Evolutionary conservation across 306 rosid genomes (phyloP), one percentile per base, ranked within the genome.

Genomic region (Leucaena leucocephala): DNA sequence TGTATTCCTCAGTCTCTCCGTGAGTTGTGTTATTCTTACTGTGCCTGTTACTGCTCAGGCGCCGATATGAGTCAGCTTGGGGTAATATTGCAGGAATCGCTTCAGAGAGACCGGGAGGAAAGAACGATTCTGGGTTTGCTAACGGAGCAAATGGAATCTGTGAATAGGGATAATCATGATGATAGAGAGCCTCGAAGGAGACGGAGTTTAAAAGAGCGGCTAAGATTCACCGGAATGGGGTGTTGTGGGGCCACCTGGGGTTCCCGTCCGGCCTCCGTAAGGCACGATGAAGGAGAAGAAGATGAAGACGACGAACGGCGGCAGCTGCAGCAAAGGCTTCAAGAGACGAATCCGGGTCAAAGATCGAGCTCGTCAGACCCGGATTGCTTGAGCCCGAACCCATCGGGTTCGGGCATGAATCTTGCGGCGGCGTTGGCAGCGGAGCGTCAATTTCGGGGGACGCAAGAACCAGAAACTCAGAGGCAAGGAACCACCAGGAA

Each of bases 371-470:
- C 76, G 4, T 14, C 55, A 40, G 86, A 45, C 54, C 87, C 81
- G 50, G 76, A 65, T 0, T 91, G 93, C 3, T 11, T 74, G 10
- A 75, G 52, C 0, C 93, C 90, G 64, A 68, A 63, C 35, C 71
- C 78, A 5, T 22, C 83, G 17, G 68, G 80, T 2, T 59, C 97
- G 35, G 89, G 97, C 1, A 93, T 96, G 98, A 96, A 96, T 76
- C 86, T 96, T 0, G 99, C 99, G 8, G 93, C 96, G 36, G 99
- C 98, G 1, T 75, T 96, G 68, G 99, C 97, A 0, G 97, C 98
- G 76, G 98, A 92, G 84, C 85, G 98, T 2, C 94, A 87, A 14
- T 77, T 86, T 8, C 87, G 94, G 45, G 91, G 84, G 3, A 71
- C 90, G 58, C 81, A 78, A 43, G 89, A 75, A 19, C 9, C 68